A percentile compares a stretch with the other conserved stretches of the same genome.
These are phyloP conservation scores for Aechmea fasciata DNA, from an alignment of 176 grass and related monocot genomes.

Conservation along the genomic window DNA sequence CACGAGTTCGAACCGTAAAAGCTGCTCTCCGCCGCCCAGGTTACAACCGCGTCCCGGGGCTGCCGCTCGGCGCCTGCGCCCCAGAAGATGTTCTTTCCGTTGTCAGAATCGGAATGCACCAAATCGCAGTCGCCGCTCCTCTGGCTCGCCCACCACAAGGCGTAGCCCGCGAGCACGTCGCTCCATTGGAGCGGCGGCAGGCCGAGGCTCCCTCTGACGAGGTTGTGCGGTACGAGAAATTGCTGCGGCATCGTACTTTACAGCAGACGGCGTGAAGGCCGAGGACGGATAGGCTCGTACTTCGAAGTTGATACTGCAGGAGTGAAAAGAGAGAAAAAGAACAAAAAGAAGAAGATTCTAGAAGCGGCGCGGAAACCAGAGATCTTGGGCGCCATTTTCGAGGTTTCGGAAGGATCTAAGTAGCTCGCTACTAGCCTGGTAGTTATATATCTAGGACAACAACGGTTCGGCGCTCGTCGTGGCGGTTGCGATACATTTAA, in stretches of 20 bases:
- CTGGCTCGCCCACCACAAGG: neutral
- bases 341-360: neutral
- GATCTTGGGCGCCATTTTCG: neutral
- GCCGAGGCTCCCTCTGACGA: neutral
- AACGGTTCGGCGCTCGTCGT: too few species aligned
- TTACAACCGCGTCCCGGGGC: neutral
- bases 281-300: neutral
- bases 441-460: too few species aligned
- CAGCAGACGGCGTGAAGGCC: neutral
- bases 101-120: neutral
- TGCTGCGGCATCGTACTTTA: neutral
- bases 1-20: neutral
- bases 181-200: neutral
- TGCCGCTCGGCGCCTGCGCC: neutral
- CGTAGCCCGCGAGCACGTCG: neutral
- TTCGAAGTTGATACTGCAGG: neutral
- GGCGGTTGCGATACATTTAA: too few species aligned
- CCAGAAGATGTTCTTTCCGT: conserved; percentile 13
- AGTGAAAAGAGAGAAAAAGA: neutral
- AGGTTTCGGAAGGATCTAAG: too few species aligned
- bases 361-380: neutral
- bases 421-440: too few species aligned
- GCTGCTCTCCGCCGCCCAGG: neutral
- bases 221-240: conserved; percentile 1
- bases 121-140: neutral